Evolutionary conservation across 495 filamentous ascomycete genomes (phyloP), one percentile per base, ranked within the genome.

Genomic region (Cryomyces minteri): DNA sequence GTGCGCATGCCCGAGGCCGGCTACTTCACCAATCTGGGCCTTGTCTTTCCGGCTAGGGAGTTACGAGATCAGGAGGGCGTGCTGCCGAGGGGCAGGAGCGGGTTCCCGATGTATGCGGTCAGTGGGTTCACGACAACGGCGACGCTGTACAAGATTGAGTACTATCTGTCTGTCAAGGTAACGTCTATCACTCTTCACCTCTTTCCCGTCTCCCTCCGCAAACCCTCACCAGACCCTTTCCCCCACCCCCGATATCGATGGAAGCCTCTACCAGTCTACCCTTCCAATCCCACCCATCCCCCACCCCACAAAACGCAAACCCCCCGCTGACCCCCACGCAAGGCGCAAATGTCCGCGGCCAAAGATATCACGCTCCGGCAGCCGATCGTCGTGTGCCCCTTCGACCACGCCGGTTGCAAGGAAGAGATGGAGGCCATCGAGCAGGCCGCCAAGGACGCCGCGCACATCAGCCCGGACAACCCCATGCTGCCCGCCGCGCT

Each of bases 381-480:
- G 61, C 86, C 83, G 43, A 96, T 98, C 46, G 83, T 96, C 39
- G 88, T 98, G 41, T 95, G 88, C 53, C 90, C 92, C 0, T 76
- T 94, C 36, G 90, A 98, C 58, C 84, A 95, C 53, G 83, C 88
- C 47, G 84, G 80, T 9, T 96, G 90, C 66, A 94, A 92, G 57
- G 87, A 94, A 53, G 92, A 98, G 65, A 93, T 98, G 83, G 86
- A 94, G 55, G 85, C 86, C 6, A 96, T 96, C 49, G 85, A 94
- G 54, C 82, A 90, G 61, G 84, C 92, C 0, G 90, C 90, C 2
- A 86, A 86, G 59, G 88, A 96, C 47, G 88, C 90, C 5, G 77
- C 81, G 25, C 76, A 81, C 47, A 76, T 98, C 40, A 82, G 84
- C 52, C 78, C 79, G 0, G 82, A 88, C 41, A 94, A 94, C 48